Evolutionary conservation across 2,329 filamentous ascomycete genomes (phyloP), one percentile per base, ranked within the genome.

Genomic region (Colletotrichum ledebouriae): DNA sequence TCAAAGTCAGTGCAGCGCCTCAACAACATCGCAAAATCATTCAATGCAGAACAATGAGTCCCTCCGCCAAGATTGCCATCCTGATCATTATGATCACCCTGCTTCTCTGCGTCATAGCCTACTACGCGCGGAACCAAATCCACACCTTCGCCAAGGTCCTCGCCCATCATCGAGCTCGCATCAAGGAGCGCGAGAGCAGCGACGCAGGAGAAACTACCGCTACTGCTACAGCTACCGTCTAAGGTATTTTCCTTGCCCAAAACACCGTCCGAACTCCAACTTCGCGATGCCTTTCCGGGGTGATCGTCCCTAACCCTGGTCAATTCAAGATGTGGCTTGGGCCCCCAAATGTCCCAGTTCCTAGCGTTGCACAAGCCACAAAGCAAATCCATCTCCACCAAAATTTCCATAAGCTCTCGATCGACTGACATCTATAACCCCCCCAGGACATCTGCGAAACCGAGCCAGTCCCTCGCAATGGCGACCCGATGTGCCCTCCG

Each of bases 41-140:
- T 15, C 37, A 15, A 39, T 39, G 37, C 37, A 29, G 49, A 44
- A 52, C 56, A 13, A 79, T 79, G 76, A 61, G 59, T 13, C 76
- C 78, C 10, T 73, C 76, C 4, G 71, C 70, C 25, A 69, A 66
- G 6, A 75, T 81, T 7, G 79, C 77, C 25, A 68, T 80, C 52
- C 59, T 79, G 4, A 47, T 81, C 29, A 62, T 81, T 11, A 67
- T 73, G 11, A 67, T 82, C 33, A 71, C 79, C 56, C 47, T 71
- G 6, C 59, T 79, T 34, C 64, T 79, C 47, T 74, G 67, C 17
- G 29, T 74, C 17, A 34, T 81, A 33, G 70, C 66, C 52, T 80
- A 74, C 72, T 75, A 75, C 47, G 71, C 75, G 67, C 76, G 76
- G 34, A 70, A 63, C 44, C 67, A 73, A 44, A 68, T 82, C 55